phyloP scores from a whole-genome alignment of 2,329 filamentous ascomycete species.

The Meredithiella fracta region DNA sequence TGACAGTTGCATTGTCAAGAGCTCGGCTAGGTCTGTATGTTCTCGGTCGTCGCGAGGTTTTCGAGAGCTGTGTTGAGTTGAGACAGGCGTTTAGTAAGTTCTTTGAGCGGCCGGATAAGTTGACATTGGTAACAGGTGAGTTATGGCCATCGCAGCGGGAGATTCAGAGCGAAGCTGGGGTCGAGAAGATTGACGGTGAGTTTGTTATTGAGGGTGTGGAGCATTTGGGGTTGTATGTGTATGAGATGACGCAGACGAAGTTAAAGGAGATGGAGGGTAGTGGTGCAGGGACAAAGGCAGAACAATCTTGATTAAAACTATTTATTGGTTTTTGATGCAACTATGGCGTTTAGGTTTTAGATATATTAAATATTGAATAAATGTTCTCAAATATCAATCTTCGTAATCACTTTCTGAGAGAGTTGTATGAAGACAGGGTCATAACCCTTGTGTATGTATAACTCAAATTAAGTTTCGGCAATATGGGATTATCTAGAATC shows the following conservation, averaged over 20 bases:
- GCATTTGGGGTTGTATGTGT: constrained; percentile 91
- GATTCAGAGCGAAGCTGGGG: constrained; percentile 24
- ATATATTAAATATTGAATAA: too few relatives aligned
- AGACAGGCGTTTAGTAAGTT: constrained; percentile 71
- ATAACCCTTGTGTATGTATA: background rate
- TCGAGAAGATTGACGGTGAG: constrained; percentile 31
- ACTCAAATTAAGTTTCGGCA: too few relatives aligned
- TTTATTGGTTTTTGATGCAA: too few relatives aligned
- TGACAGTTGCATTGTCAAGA: constrained; percentile 88
- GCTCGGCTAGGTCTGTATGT: constrained; percentile 85
- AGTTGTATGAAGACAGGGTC: too few relatives aligned
- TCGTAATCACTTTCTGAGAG: too few relatives aligned
- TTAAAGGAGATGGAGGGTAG: constrained; percentile 31
- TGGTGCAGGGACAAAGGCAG: background rate
- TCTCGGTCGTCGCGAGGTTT: constrained; percentile 72
- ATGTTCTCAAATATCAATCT: too few relatives aligned
- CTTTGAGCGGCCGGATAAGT: constrained; percentile 60
- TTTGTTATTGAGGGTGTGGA: constrained; percentile 79
- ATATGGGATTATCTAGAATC: too few relatives aligned
- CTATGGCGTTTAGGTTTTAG: too few relatives aligned
- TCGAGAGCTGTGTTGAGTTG: constrained; percentile 77
- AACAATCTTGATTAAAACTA: background rate
- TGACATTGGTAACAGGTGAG: constrained; percentile 70
- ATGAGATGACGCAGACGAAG: constrained; percentile 69
- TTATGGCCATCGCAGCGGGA: constrained; percentile 56